These are phyloP conservation scores for Dictyophora rubrovolvata DNA, from an alignment of 768 basidiomycete species.

Conservation along the genomic window DNA sequence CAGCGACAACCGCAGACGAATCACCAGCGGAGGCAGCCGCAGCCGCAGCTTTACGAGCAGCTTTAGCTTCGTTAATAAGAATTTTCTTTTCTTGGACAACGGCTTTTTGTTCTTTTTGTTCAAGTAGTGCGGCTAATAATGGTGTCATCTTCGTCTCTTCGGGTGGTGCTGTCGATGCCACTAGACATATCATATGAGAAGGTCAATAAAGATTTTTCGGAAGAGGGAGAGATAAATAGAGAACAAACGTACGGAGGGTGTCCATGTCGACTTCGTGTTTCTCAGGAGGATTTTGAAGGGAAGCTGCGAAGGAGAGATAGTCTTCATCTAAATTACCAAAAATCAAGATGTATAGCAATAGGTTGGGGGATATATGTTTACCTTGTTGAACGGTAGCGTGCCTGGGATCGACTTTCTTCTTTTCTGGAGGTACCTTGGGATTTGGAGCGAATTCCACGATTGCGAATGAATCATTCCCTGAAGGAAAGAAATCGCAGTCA, in stretches of 20 bases:
- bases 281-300: conserved; percentile 42
- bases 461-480: conserved; percentile 81
- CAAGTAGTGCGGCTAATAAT: conserved; percentile 71
- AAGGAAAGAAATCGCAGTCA: not conserved
- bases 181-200: conserved; percentile 35
- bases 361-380: conserved; percentile 18
- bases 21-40: conserved; percentile 26
- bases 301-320: conserved; percentile 71
- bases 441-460: conserved; percentile 92
- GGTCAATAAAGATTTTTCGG: not conserved
- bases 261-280: conserved; percentile 57
- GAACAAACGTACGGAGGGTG: conserved; percentile 40
- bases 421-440: conserved; percentile 68
- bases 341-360: not conserved
- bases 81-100: conserved; percentile 63
- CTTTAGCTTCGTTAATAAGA: conserved; percentile 17
- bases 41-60: conserved; percentile 15
- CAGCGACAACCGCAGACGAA: conserved; percentile 27
- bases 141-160: conserved; percentile 76
- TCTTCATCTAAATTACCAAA: conserved; percentile 52
- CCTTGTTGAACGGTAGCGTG: conserved; percentile 89
- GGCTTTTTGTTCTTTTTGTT: conserved; percentile 59
- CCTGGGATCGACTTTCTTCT: conserved; percentile 71
- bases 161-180: conserved; percentile 51
- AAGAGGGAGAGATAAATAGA: not conserved